Conservation (phyloP, 176 grass and related monocot species). For the Carex myosuroides region DNA sequence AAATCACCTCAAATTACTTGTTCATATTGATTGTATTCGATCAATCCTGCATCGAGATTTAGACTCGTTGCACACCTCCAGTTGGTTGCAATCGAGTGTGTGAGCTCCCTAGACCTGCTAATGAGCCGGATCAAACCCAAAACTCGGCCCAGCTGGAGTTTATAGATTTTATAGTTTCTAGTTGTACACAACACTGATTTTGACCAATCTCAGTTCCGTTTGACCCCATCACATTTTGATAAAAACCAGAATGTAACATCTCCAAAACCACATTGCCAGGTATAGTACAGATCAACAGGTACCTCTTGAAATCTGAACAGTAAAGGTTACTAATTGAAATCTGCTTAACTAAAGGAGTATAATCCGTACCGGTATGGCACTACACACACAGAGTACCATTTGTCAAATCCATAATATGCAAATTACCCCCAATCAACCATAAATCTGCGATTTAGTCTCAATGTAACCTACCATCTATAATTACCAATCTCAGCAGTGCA, state of each 20-base stretch:
- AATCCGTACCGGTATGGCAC: neutral
- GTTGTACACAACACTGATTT: neutral
- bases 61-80: too few species aligned
- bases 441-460: neutral
- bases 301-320: neutral
- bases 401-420: neutral
- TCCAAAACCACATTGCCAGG: neutral
- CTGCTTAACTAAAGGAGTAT: neutral
- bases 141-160: too few species aligned
- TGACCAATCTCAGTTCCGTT: neutral
- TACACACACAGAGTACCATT: neutral
- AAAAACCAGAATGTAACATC: neutral
- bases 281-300: neutral
- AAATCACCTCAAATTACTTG: too few species aligned
- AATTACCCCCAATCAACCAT: neutral
- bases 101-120: too few species aligned
- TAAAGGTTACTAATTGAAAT: neutral
- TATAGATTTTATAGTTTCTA: neutral
- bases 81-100: neutral
- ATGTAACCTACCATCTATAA: neutral
- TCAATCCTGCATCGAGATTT: too few species aligned
- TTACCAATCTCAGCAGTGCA: neutral
- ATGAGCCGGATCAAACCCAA: too few species aligned
- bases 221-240: neutral
- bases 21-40: too few species aligned